These are phyloP conservation scores for Eucalyptus viminalis DNA, from an alignment of 345 rosid genomes.

Conservation along the genomic window DNA sequence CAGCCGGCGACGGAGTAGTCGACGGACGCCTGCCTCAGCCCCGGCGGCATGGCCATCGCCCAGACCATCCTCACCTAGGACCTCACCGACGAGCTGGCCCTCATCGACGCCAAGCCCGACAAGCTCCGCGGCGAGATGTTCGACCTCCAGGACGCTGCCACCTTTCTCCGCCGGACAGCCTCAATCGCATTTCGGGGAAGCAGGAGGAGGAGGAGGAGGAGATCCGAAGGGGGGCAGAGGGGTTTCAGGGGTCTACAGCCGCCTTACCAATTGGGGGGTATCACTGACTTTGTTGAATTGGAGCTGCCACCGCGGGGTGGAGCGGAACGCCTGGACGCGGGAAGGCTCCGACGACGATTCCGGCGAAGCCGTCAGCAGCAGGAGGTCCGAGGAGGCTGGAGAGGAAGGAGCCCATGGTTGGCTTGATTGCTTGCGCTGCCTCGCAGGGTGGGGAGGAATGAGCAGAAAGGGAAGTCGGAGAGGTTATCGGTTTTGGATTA, in stretches of 20 bases:
- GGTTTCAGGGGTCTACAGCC: neutral
- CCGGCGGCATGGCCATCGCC: too few relatives aligned
- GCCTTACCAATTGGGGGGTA: conserved; percentile 36
- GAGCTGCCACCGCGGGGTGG: conserved; percentile 61
- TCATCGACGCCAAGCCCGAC: too few relatives aligned
- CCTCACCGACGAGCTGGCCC: too few relatives aligned
- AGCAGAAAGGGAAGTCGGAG: too few relatives aligned
- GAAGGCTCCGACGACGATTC: conserved; percentile 11
- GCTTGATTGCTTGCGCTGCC: too few relatives aligned
- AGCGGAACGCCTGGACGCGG: conserved; percentile 36
- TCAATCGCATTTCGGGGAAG: neutral
- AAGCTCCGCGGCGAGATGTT: too few relatives aligned
- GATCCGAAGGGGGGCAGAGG: neutral
- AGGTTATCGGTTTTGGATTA: too few relatives aligned
- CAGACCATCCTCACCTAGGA: too few relatives aligned
- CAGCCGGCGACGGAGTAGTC: too few relatives aligned
- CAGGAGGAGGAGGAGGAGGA: neutral
- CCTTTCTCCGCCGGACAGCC: neutral
- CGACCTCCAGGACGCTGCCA: too few relatives aligned
- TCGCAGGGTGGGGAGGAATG: too few relatives aligned
- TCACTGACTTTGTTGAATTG: conserved; percentile 59
- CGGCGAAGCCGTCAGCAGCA: neutral
- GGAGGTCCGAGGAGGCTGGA: conserved; percentile 1
- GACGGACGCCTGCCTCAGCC: too few relatives aligned
- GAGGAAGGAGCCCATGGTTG: conserved; percentile 24